Percentiles rank a stretch among this genome's conserved stretches.
These are phyloP conservation scores for Fusarium ambrosium DNA, from an alignment of 2,329 filamentous ascomycete species.

Conservation along the genomic window DNA sequence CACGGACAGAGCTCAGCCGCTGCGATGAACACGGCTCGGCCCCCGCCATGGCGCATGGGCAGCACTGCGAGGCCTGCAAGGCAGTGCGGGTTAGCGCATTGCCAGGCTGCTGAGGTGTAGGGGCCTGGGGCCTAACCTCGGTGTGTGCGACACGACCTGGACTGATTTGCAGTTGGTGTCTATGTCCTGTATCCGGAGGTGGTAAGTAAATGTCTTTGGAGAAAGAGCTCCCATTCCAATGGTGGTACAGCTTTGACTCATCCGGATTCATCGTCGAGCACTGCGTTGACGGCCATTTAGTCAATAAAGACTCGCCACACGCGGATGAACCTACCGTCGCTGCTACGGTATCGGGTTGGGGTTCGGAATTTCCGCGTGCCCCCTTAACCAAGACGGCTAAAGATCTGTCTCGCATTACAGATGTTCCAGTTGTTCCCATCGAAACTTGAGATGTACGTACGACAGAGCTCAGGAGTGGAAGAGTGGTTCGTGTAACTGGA, in stretches of 20 bases:
- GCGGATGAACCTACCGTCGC: conserved; percentile 15
- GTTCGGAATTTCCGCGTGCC: conserved; percentile 12
- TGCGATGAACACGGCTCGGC: conserved; percentile 38
- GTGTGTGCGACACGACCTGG: conserved; percentile 22
- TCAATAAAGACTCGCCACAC: conserved; percentile 19
- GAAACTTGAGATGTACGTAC: conserved; percentile 2
- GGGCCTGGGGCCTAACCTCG: conserved; percentile 8
- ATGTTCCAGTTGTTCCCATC: neutral
- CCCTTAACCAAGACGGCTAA: conserved; percentile 21
- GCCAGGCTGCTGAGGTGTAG: conserved; percentile 4
- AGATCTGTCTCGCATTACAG: conserved; percentile 7
- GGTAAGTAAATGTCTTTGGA: neutral
- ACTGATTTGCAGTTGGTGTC: conserved; percentile 10
- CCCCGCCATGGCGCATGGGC: conserved; percentile 43
- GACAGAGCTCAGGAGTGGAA: neutral
- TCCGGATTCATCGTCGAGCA: conserved; percentile 20
- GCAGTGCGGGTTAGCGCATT: conserved; percentile 18
- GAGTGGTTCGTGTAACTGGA: neutral
- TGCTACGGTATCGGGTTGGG: conserved; percentile 19
- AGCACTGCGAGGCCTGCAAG: conserved; percentile 49
- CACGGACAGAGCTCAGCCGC: conserved; percentile 44
- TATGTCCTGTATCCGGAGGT: conserved; percentile 18
- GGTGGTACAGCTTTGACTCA: conserved; percentile 9
- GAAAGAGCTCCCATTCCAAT: neutral
- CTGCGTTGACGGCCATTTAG: conserved; percentile 19